phyloP scores from a whole-genome alignment of 2,329 filamentous ascomycete genomes.

The Cadophora luteo-olivacea region DNA sequence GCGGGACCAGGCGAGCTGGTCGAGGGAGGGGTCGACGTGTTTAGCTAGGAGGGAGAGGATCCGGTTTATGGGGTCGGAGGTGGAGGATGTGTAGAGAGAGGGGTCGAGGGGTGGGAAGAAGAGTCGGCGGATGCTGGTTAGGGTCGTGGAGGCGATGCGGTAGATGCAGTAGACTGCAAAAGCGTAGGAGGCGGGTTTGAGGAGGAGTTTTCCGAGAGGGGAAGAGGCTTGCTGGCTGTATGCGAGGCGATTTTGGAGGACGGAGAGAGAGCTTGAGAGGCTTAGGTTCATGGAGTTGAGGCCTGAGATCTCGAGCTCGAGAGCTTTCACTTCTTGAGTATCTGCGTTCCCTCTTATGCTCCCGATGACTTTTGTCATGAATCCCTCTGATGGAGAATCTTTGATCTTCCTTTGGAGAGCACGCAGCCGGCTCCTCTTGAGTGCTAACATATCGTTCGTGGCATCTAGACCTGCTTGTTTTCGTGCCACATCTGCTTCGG shows the following conservation, averaged over 20 bases:
- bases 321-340: slow-evolving; percentile 61
- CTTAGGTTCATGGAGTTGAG: slow-evolving; percentile 81
- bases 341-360: slow-evolving; percentile 70
- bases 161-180: slow-evolving; percentile 88
- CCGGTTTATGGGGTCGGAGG: slow-evolving; percentile 83
- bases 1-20: slow-evolving; percentile 82
- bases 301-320: slow-evolving; percentile 79
- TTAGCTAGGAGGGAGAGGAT: slow-evolving; percentile 80
- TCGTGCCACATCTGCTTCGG: slow-evolving; percentile 75
- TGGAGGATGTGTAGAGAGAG: slow-evolving; percentile 58
- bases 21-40: slow-evolving; percentile 83
- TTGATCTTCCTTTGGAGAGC: slow-evolving; percentile 70
- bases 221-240: slow-evolving; percentile 73
- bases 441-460: slow-evolving; percentile 77
- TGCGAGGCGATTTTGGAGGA: slow-evolving; percentile 67
- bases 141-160: slow-evolving; percentile 74
- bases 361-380: slow-evolving; percentile 77
- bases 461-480: slow-evolving; percentile 82
- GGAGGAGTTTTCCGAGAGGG: slow-evolving; percentile 66
- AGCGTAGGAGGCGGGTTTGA: slow-evolving; percentile 65
- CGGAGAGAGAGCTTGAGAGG: slow-evolving; percentile 68
- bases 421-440: slow-evolving; percentile 76
- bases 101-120: slow-evolving; percentile 47
- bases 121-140: slow-evolving; percentile 70
- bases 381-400: slow-evolving; percentile 54